Evolutionary conservation across 2,329 filamentous ascomycete genomes (phyloP).

Genomic region (Ramichloridium luteum): DNA sequence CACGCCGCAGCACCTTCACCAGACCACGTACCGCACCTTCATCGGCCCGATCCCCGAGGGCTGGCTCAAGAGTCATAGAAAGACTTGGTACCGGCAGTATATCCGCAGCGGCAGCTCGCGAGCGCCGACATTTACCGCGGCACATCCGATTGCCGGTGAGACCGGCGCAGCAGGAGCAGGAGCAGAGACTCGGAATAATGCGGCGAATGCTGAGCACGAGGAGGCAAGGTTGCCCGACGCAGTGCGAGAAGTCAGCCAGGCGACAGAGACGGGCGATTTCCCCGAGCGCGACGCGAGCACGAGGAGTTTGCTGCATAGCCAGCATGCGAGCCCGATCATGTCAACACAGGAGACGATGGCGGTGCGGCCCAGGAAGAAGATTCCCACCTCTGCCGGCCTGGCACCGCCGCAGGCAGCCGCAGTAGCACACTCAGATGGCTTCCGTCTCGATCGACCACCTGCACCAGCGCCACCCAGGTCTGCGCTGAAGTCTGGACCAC

Average conservation of each 20-base stretch:
- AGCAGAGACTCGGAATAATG: not conserved
- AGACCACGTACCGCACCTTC: slow-evolving; percentile 50
- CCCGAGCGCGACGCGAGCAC: slow-evolving; percentile 14
- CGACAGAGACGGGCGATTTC: not conserved
- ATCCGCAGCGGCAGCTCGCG: slow-evolving; percentile 26
- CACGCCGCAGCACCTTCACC: slow-evolving; percentile 47
- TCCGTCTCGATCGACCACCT: slow-evolving; percentile 5
- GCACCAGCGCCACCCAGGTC: slow-evolving; percentile 4
- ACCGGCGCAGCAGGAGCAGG: slow-evolving; percentile 2
- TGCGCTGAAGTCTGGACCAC: too few species aligned
- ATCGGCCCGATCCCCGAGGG: slow-evolving; percentile 54
- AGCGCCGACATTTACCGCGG: slow-evolving; percentile 20
- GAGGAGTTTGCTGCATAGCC: slow-evolving; percentile 18
- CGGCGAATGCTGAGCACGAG: too few species aligned
- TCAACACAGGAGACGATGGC: not conserved
- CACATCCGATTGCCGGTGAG: slow-evolving; percentile 13
- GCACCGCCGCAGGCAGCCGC: not conserved
- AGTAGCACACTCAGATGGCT: slow-evolving; percentile 5
- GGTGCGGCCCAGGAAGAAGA: too few species aligned
- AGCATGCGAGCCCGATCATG: slow-evolving; percentile 4
- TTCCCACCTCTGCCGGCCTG: not conserved
- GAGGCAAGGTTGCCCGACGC: too few species aligned
- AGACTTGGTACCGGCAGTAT: slow-evolving; percentile 49
- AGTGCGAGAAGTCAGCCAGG: not conserved
- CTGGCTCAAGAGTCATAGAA: slow-evolving; percentile 51